Evolutionary conservation across 352 stramenopile species (phyloP).

Genomic region (Peronospora tabacina): DNA sequence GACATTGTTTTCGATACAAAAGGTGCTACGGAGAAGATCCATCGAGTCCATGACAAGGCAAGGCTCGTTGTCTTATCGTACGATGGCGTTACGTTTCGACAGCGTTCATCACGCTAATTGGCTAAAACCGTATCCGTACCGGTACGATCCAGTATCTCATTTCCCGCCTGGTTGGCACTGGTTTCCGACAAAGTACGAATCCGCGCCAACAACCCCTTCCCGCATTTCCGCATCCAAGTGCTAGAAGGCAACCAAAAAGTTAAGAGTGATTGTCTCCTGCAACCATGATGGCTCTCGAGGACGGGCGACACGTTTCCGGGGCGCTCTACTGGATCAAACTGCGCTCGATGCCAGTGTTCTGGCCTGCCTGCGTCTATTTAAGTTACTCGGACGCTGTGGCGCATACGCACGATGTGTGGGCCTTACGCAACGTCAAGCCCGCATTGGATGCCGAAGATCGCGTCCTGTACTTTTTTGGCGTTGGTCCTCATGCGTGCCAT

Average conservation of each 20-base stretch:
- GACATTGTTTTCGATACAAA: not conserved
- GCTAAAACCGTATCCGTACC: not conserved
- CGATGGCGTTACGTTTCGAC: not conserved
- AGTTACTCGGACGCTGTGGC: slow-evolving; percentile 39
- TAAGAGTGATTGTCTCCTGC: slow-evolving; percentile 1
- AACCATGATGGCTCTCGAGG: slow-evolving; percentile 6
- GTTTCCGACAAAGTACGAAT: slow-evolving; percentile 13
- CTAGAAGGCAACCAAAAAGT: not conserved
- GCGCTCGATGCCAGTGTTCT: slow-evolving; percentile 47
- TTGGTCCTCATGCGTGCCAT: slow-evolving; percentile 32
- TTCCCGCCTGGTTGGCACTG: slow-evolving; percentile 4
- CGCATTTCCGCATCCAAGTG: slow-evolving; percentile 15
- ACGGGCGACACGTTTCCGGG: not conserved
- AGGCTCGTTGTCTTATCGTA: not conserved
- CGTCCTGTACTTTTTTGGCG: slow-evolving; percentile 78
- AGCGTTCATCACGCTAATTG: not conserved
- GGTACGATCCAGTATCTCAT: not conserved
- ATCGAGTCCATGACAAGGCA: slow-evolving; percentile 16
- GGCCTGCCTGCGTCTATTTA: slow-evolving; percentile 61
- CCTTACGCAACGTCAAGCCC: slow-evolving; percentile 38
- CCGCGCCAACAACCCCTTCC: slow-evolving; percentile 8
- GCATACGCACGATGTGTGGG: slow-evolving; percentile 43
- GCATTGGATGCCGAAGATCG: slow-evolving; percentile 56
- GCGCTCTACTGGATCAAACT: slow-evolving; percentile 50
- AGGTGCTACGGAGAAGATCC: slow-evolving; percentile 16